A percentile compares a stretch with the other conserved stretches of the same genome.
Conservation (phyloP, 257 asterid genomes). For the Solanum pennellii region DNA sequence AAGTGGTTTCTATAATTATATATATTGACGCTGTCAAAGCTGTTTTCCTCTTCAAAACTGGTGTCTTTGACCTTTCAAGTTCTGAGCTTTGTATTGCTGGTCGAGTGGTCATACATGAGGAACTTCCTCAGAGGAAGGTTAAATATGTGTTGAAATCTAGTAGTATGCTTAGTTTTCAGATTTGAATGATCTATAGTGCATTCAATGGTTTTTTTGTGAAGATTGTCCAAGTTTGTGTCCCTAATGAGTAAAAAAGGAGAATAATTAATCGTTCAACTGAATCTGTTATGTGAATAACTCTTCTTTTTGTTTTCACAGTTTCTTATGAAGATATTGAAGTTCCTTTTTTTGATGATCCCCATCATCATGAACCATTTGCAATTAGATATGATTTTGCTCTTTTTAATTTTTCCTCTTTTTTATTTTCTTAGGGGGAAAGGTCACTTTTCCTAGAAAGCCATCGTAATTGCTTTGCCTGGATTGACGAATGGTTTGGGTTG, state of each 20-base stretch:
- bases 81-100: neutral
- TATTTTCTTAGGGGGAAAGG: constrained; percentile 62
- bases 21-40: neutral
- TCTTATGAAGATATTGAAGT: neutral
- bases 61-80: neutral
- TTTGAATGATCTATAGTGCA: neutral
- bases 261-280: neutral
- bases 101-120: neutral
- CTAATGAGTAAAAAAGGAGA: neutral
- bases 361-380: neutral
- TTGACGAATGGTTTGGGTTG: constrained; percentile 81
- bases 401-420: neutral
- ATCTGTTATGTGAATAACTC: neutral
- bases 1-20: neutral
- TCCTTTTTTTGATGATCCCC: neutral
- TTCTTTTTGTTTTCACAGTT: neutral
- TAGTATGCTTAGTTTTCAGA: neutral
- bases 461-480: constrained; percentile 73
- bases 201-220: neutral
- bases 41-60: neutral
- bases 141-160: neutral
- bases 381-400: neutral
- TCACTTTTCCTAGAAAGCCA: constrained; percentile 86
- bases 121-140: neutral
- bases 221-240: neutral